Base-by-base conservation (phyloP, 805 yeast genomes). In the Hanseniaspora clermontiae region DNA sequence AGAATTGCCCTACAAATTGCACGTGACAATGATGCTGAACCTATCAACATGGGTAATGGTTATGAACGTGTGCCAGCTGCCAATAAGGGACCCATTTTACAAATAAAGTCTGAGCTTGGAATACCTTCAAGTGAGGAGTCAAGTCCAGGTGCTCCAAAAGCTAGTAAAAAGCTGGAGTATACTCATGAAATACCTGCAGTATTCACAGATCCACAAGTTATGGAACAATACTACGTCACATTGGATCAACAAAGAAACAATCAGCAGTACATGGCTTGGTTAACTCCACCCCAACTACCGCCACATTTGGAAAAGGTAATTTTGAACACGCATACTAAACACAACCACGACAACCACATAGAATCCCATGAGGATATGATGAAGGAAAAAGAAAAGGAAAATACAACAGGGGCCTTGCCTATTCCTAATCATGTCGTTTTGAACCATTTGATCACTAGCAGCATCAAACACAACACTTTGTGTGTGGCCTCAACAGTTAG, bases 301-400 rank as follows among this genome's bases (percentile, higher is more conserved):
- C 98, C 98, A 10, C 98, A 91, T 68, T 75, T 93, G 59, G 98
- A 93, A 67, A 84, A 85, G 64, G 97, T 93, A 57, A 89, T 93
- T 56, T 76, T 91, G 65, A 91, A 91, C 72, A 81, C 82, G 61
- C 84, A 77, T 73, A 67, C 73, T 2, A 60, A 56, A 14, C 60
- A 59, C 34, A 43, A 45, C 12, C 51, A 49, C 14, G 75, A 74
- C 62, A 67, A 46, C 9, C 17, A 36, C 7, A 37, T 27, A 15
- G 24, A 17, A 7, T 39, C 34, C 8, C 57, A 47, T 31, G 43
- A 57, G 11, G 52, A 57, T 20, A n/a, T 46, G 34, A 15, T 19
- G 12, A 53, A 53, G 19, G 55, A 51, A n/a, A 51, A 51, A 17
- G 87, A 83, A 62, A 78, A 75, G 62, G 89, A 85, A 64, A 91